phyloP scores from a whole-genome alignment of 768 basidiomycete species.

The Hygrophorus russula region DNA sequence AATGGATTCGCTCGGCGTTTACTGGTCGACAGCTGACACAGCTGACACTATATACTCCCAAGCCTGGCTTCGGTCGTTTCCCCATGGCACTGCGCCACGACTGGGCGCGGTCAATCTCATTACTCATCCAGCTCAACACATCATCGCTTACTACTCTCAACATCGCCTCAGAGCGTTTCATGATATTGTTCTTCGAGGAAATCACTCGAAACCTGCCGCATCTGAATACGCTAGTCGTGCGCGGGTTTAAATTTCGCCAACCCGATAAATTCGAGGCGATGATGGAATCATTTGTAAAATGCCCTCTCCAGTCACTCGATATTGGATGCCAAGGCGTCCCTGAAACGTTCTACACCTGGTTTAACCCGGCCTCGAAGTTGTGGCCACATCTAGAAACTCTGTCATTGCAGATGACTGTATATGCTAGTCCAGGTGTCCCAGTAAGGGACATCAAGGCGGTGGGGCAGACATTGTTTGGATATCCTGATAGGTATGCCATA shows the following conservation, averaged over 20 bases:
- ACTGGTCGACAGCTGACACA: not conserved
- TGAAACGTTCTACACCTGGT: not conserved
- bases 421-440: too few relatives aligned
- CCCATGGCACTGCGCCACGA: not conserved
- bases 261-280: not conserved
- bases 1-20: not conserved
- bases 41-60: too few relatives aligned
- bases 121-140: not conserved
- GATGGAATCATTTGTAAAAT: not conserved
- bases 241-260: not conserved
- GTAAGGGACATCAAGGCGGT: too few relatives aligned
- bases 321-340: not conserved
- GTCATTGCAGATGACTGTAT: not conserved
- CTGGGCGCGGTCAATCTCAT: not conserved
- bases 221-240: not conserved
- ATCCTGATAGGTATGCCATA: not conserved
- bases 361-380: not conserved
- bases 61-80: too few relatives aligned
- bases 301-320: not conserved
- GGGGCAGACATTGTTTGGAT: too few relatives aligned
- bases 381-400: not conserved
- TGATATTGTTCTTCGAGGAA: constrained; percentile 1
- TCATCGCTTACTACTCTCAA: not conserved
- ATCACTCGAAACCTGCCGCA: not conserved
- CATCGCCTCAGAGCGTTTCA: not conserved